Conservation (phyloP, 768 basidiomycete species). For the Xerocomellus chrysenteron region DNA sequence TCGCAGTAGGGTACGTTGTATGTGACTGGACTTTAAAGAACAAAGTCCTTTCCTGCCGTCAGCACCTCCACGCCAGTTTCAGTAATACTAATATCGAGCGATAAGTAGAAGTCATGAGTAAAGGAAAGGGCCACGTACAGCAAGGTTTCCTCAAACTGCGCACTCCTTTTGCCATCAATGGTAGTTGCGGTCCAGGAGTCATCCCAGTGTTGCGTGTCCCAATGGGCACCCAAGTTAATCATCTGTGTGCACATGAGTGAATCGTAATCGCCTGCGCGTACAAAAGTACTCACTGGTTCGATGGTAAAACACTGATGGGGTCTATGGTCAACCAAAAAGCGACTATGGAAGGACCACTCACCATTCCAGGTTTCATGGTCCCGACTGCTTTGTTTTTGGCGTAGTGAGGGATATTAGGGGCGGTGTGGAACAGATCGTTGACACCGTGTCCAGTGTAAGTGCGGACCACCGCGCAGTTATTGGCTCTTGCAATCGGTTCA, state of each 20-base stretch:
- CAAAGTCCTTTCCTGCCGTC: slow-evolving; percentile 51
- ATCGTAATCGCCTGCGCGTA: neutral
- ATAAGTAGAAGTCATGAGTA: slow-evolving; percentile 15
- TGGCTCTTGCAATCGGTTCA: slow-evolving; percentile 80
- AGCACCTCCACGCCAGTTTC: slow-evolving; percentile 88
- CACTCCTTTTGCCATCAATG: slow-evolving; percentile 83
- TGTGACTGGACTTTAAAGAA: slow-evolving; percentile 21
- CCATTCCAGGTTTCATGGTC: slow-evolving; percentile 93
- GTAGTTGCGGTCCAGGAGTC: slow-evolving; percentile 98
- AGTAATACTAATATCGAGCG: slow-evolving; percentile 61
- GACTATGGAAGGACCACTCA: slow-evolving; percentile 35
- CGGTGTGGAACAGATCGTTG: slow-evolving; percentile 79
- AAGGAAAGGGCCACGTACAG: slow-evolving; percentile 56
- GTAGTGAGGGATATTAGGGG: slow-evolving; percentile 92
- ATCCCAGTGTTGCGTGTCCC: slow-evolving; percentile 83
- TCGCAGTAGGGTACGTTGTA: slow-evolving; percentile 15
- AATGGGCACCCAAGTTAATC: slow-evolving; percentile 84
- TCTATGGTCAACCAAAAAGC: slow-evolving; percentile 5
- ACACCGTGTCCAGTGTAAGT: slow-evolving; percentile 92
- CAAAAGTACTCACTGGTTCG: slow-evolving; percentile 57
- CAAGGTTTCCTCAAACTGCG: slow-evolving; percentile 97
- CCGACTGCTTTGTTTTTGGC: slow-evolving; percentile 93
- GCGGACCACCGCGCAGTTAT: slow-evolving; percentile 87
- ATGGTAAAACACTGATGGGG: slow-evolving; percentile 66
- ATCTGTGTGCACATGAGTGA: slow-evolving; percentile 51